Base-by-base conservation (phyloP, 1,139 yeast genomes). In the Tardiomyces depauwii region DNA sequence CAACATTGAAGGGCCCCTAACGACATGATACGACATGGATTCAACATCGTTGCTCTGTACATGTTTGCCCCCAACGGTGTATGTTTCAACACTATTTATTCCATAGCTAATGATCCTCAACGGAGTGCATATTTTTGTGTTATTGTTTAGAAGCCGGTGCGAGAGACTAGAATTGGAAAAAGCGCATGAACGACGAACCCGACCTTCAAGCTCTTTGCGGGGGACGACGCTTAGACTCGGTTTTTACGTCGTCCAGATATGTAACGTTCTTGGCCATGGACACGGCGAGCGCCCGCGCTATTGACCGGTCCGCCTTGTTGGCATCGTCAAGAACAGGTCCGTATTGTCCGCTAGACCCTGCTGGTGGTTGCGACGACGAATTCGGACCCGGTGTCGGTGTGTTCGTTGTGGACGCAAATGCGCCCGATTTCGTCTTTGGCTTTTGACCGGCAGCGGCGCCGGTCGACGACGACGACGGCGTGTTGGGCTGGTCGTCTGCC, bases 231-330 rank as follows among this genome's bases (percentile, higher is more conserved):
- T 30, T 30, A 5, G 36, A 3, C 11, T 30, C 36, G n/a, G 36
- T 3, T 30, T 30, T 4, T 10, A 11, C 5, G 10, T 47, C 48
- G 23, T 56, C 60, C 4, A 56, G 46, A 27, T 51, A 55, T 2
- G 50, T 46, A 6, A 53, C 52, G 2, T 53, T 43, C 40, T 48
- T 51, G 18, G 50, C 42, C 27, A 55, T 39, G 5, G 60, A 49
- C 36, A 49, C 52, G 6, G 50, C 44, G 30, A 58, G 48, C 1
- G 62, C 60, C 11, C 55, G 46, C 32, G 55, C 59, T 46, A 58
- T 56, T 25, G 55, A 53, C 23, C 50, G 44, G 18, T 50, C 52
- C n/a, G 54, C 6, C 21, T 13, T 14, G 39, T 16, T 14, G 19
- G 39, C 18, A 10, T 36, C 39, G 39, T 36, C 39, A 10, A 30